A percentile compares a stretch with the other conserved stretches of the same genome.
These are phyloP conservation scores for Ganoderma multipileum DNA, from an alignment of 1,284 basidiomycete species.

Conservation along the genomic window DNA sequence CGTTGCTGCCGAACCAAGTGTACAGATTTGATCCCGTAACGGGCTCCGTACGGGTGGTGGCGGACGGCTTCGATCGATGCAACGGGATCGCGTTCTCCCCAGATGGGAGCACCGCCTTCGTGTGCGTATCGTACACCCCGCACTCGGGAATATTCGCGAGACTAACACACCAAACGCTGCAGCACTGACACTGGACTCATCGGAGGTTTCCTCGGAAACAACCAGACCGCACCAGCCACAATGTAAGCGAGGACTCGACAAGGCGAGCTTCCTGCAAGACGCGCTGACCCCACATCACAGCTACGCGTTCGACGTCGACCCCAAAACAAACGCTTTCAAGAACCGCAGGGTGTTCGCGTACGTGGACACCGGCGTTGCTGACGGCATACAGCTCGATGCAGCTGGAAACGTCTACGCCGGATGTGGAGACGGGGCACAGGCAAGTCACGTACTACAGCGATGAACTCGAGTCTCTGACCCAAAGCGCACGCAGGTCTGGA, in stretches of 20 bases:
- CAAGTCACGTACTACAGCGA: slow-evolving; percentile 37
- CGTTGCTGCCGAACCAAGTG: slow-evolving; percentile 74
- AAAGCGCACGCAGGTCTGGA: slow-evolving; percentile 59
- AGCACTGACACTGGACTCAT: slow-evolving; percentile 62
- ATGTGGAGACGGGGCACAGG: slow-evolving; percentile 75
- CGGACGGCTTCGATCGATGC: slow-evolving; percentile 67
- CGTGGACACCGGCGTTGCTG: slow-evolving; percentile 67
- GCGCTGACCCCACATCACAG: slow-evolving; percentile 45
- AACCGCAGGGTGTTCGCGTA: slow-evolving; percentile 80
- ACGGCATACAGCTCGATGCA: slow-evolving; percentile 62
- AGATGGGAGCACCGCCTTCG: slow-evolving; percentile 70
- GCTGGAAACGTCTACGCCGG: slow-evolving; percentile 75
- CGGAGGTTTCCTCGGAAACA: slow-evolving; percentile 58
- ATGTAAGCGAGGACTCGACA: slow-evolving; percentile 60
- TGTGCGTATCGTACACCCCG: slow-evolving; percentile 52
- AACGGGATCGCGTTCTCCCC: slow-evolving; percentile 76
- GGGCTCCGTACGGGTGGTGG: slow-evolving; percentile 71
- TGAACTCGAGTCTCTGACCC: neutral
- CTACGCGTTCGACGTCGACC: slow-evolving; percentile 77
- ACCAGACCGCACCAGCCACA: slow-evolving; percentile 70
- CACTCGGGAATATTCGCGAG: neutral
- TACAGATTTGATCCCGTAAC: slow-evolving; percentile 75
- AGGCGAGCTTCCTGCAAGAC: neutral
- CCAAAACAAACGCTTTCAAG: slow-evolving; percentile 57
- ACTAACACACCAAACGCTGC: neutral